These are phyloP conservation scores for Pulveroboletus frians DNA, from an alignment of 768 basidiomycete genomes.

Conservation along the genomic window DNA sequence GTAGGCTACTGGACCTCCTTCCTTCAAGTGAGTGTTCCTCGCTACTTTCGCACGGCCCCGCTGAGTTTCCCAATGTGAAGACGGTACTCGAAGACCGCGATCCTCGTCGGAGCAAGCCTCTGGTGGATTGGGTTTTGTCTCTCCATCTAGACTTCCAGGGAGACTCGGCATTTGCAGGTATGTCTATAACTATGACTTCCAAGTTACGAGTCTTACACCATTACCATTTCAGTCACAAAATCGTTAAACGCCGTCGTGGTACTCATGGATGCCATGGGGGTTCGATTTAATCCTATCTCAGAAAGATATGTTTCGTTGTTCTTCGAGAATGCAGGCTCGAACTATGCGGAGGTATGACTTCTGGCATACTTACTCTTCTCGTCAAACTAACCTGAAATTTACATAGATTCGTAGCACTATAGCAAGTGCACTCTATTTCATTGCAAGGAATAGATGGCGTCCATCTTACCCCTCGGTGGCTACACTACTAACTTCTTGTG, in stretches of 20 bases:
- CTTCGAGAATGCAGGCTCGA: conserved; percentile 72
- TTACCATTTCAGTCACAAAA: conserved; percentile 62
- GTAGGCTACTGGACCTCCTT: conserved; percentile 68
- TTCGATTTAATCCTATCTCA: conserved; percentile 62
- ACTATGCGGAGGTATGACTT: conserved; percentile 71
- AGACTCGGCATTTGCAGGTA: conserved; percentile 85
- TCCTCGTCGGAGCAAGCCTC: conserved; percentile 66
- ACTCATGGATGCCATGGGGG: conserved; percentile 59
- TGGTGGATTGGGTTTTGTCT: conserved; percentile 73
- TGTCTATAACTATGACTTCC: conserved; percentile 20
- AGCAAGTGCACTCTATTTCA: conserved; percentile 56
- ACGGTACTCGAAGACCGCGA: conserved; percentile 62
- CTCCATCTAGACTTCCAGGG: conserved; percentile 78
- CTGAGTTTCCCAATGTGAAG: conserved; percentile 27
- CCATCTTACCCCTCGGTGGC: conserved; percentile 56
- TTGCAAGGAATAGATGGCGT: conserved; percentile 60
- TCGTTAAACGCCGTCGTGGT: conserved; percentile 61
- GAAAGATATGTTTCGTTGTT: conserved; percentile 65
- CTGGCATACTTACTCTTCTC: background rate
- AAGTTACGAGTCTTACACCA: conserved; percentile 6
- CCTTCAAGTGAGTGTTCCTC: conserved; percentile 34
- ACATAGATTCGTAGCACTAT: conserved; percentile 63
- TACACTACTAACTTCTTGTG: conserved; percentile 54
- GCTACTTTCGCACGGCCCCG: background rate
- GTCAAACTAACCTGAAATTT: conserved; percentile 1